Conservation (phyloP, 345 rosid species). For the Lumnitzera littorea region DNA sequence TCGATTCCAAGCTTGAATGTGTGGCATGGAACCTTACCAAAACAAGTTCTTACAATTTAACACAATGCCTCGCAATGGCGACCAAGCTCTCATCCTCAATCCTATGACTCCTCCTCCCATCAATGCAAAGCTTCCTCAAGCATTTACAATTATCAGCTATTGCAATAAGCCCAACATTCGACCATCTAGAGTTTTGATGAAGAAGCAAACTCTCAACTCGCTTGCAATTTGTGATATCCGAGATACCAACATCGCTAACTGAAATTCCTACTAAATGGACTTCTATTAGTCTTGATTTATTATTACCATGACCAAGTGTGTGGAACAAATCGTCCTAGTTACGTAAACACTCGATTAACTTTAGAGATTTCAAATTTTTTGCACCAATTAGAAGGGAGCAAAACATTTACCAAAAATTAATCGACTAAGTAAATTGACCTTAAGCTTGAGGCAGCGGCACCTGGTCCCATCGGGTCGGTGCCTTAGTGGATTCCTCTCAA, state of each 20-base stretch:
- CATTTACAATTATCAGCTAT: slow-evolving; percentile 63
- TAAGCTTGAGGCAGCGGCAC: slow-evolving; percentile 33
- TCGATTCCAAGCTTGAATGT: slow-evolving; percentile 29
- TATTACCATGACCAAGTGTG: slow-evolving; percentile 26
- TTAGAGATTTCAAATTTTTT: slow-evolving; percentile 46
- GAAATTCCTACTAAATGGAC: slow-evolving; percentile 78
- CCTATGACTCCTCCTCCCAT: slow-evolving; percentile 76
- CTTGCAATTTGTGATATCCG: slow-evolving; percentile 45
- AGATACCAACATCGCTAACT: slow-evolving; percentile 56
- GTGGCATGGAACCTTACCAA: slow-evolving; percentile 75
- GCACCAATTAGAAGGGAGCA: slow-evolving; percentile 46
- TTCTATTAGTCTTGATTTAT: slow-evolving; percentile 31
- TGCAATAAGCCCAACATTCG: slow-evolving; percentile 51
- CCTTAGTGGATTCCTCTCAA: slow-evolving; percentile 49
- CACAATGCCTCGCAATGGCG: slow-evolving; percentile 57
- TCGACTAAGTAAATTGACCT: slow-evolving; percentile 68
- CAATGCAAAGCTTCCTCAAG: slow-evolving; percentile 76
- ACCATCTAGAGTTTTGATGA: slow-evolving; percentile 64
- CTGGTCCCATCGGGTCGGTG: slow-evolving; percentile 27
- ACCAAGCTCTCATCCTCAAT: slow-evolving; percentile 82
- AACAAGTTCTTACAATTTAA: slow-evolving; percentile 64
- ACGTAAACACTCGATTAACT: slow-evolving; percentile 67
- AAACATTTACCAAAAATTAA: slow-evolving; percentile 67
- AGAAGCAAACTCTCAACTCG: slow-evolving; percentile 61
- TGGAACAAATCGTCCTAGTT: slow-evolving; percentile 64